Conservation (phyloP, 2,329 filamentous ascomycete genomes). For the Pleomassaria siparia region DNA sequence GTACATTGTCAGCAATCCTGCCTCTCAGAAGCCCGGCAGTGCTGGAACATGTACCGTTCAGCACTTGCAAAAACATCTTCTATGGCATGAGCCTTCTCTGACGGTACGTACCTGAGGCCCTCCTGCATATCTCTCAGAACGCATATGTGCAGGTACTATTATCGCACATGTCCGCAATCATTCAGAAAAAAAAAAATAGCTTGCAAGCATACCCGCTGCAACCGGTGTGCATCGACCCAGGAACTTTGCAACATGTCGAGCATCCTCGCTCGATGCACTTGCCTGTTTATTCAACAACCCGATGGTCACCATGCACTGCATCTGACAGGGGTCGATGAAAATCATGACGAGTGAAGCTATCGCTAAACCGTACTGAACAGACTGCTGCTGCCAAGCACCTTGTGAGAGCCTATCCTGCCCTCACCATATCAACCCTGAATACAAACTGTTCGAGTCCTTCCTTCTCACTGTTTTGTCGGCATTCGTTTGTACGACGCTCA, state of each 20-base stretch:
- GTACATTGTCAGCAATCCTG: background rate
- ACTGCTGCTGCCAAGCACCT: too few species aligned
- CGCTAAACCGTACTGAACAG: too few species aligned
- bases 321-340: too few species aligned
- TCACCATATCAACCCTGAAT: background rate
- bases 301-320: background rate
- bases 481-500: constrained; percentile 2
- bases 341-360: too few species aligned
- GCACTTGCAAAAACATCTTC: constrained; percentile 3
- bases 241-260: background rate
- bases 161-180: background rate
- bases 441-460: background rate
- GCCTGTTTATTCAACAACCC: background rate
- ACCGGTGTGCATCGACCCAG: constrained; percentile 1
- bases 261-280: background rate
- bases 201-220: constrained; percentile 5
- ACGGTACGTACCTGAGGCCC: constrained; percentile 10
- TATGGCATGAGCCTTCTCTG: constrained; percentile 8
- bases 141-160: constrained; percentile 6
- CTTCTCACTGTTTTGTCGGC: background rate
- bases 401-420: too few species aligned
- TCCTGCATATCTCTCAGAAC: constrained; percentile 4
- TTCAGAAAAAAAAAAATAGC: background rate
- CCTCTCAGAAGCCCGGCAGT: background rate
- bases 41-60: background rate